Evolutionary conservation across 1,139 yeast species (phyloP), one percentile per base, ranked within the genome.

Genomic region (Geotrichum bryndzae): DNA sequence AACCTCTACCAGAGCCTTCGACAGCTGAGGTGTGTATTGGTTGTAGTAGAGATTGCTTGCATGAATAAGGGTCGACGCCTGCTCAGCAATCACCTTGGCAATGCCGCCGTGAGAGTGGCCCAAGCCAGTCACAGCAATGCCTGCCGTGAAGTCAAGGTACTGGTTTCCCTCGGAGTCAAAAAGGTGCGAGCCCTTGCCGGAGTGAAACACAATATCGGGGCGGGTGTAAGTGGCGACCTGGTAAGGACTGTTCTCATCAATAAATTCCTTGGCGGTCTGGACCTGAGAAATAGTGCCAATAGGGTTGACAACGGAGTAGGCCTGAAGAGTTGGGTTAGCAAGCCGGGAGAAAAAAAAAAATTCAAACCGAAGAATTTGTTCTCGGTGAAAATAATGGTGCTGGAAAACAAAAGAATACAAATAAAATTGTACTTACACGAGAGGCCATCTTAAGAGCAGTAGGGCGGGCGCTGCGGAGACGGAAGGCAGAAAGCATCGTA

Each of bases 51-150:
- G 78, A 71, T 94, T 94, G 4, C 96, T 89, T 65, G 91, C 83
- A 72, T 94, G 99, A 63, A 91, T 80, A 66, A 94, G 78, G 13
- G 87, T 85, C 51, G 76, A 74, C 0, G 94, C 84, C 75, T 94
- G 99, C 56, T 87, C 87, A 62, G 77, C 74, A 64, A 91, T 74
- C 65, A 94, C 83, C 63, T 86, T 78, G 4, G 96, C 82, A 51
- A 94, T 81, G 65, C 84, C 86, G 4, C 86, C 84, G 70, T 94
- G 82, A 41, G 91, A 79, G 74, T 94, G 99, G 2, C 99, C 99
- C 66, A 94, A 79, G 1, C 89, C 86, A n/a, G 97, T 92, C 18
- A 94, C 99, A 0, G 99, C 98, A 68, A 94, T 91, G 58, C 99
- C 99, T 1, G 97, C 91, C 1, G 92, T 86, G 75, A 94, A 92